Evolutionary conservation across 768 basidiomycete genomes (phyloP), one percentile per base, ranked within the genome.

Genomic region (Sporobolomyces pararoseus): DNA sequence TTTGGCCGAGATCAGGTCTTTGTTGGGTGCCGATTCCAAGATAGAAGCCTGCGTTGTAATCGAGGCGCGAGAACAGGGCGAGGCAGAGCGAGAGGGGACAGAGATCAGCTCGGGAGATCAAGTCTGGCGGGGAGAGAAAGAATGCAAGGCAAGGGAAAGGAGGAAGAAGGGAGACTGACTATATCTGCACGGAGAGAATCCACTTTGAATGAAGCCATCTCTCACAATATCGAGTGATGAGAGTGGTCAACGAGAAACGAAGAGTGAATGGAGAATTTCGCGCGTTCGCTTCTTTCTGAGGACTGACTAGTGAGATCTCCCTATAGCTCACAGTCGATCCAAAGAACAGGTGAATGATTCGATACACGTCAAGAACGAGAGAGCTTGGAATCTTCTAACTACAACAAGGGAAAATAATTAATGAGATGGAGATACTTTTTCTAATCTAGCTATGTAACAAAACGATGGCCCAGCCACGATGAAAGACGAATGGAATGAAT

Each of bases 1-100:
- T 42, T 70, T 70, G 10, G 57, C 68, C 14, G 55, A 58, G 13
- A 68, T 44, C 10, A 42, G 46, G 2, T 31, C 4, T 32, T 63
- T 37, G 50, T 70, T 63, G 3, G 57, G 25, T 1, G 7, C 5
- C n/a, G n/a, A n/a, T 5, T 25, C 1, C 1, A 70, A 46, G 50
- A 13, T 13, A 6, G 10, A 64, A 53, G 31, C 21, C 23, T 23
- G 42, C 39, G 39, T 9, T 44, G 32, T 68, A 29, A 31, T 1
- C 52, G 32, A 49, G 13, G 35, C 23, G 37, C 21, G 6, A 34
- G 29, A 47, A 27, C n/a, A 16, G 44, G 25, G 17, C 29, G 54
- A 17, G 31, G 12, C 16, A n/a, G 34, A 47, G 46, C 21, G 46
- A 47, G 46, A 12, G 46, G 46, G 21, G 51, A 29, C 27, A 32